A percentile compares a stretch with the other conserved stretches of the same genome.
Conservation (phyloP, 2,329 filamentous ascomycete species). For the Pestalotiopsis sp. region DNA sequence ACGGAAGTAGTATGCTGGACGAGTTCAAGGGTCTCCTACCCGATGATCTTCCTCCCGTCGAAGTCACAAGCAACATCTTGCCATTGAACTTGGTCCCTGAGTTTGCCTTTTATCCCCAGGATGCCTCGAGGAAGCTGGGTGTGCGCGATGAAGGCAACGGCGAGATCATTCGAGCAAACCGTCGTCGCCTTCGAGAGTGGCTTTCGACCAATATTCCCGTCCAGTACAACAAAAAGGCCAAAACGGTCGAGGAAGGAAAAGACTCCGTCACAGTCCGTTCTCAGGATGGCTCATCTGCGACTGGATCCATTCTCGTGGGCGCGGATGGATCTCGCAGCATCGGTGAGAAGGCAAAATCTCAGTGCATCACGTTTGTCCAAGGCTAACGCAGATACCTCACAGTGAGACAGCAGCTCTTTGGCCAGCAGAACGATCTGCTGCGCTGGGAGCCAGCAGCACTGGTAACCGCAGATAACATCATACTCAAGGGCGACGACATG, state of each 20-base stretch:
- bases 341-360: not conserved
- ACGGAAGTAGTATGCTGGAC: not conserved
- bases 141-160: not conserved
- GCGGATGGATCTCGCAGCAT: conserved; percentile 29
- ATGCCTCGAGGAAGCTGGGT: not conserved
- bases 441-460: not conserved
- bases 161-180: conserved; percentile 20
- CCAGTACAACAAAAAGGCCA: conserved; percentile 25
- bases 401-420: conserved; percentile 18
- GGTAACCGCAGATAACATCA: conserved; percentile 24
- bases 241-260: conserved; percentile 19
- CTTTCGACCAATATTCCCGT: conserved; percentile 27
- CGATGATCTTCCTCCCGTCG: not conserved
- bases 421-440: not conserved
- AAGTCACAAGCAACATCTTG: not conserved
- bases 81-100: not conserved
- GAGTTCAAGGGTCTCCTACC: not conserved
- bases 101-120: not conserved
- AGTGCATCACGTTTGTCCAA: not conserved
- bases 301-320: conserved; percentile 28
- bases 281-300: conserved; percentile 25
- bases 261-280: conserved; percentile 24
- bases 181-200: conserved; percentile 25
- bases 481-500: conserved; percentile 23
- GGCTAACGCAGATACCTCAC: too few species aligned